These are phyloP conservation scores for Macrocybe sp. DNA, from an alignment of 1,284 basidiomycete species.

Conservation along the genomic window DNA sequence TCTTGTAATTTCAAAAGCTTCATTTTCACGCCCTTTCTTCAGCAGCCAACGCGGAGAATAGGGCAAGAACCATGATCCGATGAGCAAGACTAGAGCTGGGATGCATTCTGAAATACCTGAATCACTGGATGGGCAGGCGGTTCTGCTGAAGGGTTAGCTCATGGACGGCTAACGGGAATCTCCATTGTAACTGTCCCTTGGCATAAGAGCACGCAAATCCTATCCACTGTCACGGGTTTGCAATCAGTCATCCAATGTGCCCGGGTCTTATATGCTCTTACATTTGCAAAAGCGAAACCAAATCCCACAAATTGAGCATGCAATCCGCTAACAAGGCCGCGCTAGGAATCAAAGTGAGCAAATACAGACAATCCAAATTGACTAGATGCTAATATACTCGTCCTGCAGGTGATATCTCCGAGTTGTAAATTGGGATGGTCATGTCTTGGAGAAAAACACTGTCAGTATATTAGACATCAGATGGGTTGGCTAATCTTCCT, in stretches of 20 bases:
- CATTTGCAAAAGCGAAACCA: conserved; percentile 7
- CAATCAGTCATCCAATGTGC: background rate
- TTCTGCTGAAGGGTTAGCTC: background rate
- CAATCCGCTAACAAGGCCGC: conserved; percentile 6
- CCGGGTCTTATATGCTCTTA: background rate
- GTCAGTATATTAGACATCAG: background rate
- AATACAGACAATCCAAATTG: too few species aligned
- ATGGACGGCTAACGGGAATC: conserved; percentile 8
- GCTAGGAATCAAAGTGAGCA: background rate
- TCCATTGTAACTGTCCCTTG: conserved; percentile 7
- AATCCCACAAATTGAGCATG: conserved; percentile 8
- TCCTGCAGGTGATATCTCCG: conserved; percentile 6
- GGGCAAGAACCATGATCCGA: conserved; percentile 2
- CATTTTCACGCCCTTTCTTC: conserved; percentile 3
- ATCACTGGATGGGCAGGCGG: background rate
- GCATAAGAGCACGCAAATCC: conserved; percentile 7
- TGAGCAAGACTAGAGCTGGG: conserved; percentile 4
- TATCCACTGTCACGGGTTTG: conserved; percentile 1
- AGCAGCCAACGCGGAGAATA: conserved; percentile 8
- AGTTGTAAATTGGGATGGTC: conserved; percentile 7
- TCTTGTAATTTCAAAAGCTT: conserved; percentile 4
- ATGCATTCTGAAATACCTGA: conserved; percentile 2
- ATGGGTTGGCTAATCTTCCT: background rate
- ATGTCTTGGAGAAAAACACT: background rate
- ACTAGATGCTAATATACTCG: background rate